Percentiles rank a stretch among this genome's conserved stretches.
phyloP scores from a whole-genome alignment of 306 rosid genomes.

The Pueraria montana region DNA sequence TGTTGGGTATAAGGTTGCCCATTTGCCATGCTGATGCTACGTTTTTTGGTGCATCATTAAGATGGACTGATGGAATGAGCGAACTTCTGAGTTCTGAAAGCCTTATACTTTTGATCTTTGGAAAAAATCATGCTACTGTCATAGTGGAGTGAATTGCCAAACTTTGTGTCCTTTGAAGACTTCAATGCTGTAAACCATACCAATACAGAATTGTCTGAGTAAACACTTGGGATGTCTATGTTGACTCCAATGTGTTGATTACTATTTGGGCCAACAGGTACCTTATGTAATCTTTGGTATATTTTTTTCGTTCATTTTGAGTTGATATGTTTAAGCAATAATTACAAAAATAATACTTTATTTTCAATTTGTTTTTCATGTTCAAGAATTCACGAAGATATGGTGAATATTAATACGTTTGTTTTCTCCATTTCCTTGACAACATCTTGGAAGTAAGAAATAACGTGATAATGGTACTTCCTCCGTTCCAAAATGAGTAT shows the following conservation, averaged over 20 bases:
- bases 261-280: slow-evolving; percentile 28
- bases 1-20: not conserved
- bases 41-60: slow-evolving; percentile 44
- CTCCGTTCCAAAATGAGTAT: no score
- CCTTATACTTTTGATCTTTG: slow-evolving; percentile 20
- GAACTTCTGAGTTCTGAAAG: slow-evolving; percentile 22
- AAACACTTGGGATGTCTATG: slow-evolving; percentile 29
- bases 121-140: slow-evolving; percentile 35
- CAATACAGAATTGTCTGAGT: slow-evolving; percentile 36
- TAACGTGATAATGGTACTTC: not conserved
- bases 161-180: slow-evolving; percentile 28
- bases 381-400: not conserved
- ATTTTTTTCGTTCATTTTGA: slow-evolving; percentile 10
- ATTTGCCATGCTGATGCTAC: slow-evolving; percentile 41
- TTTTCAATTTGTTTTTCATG: slow-evolving; percentile 1
- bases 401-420: not conserved
- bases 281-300: not conserved
- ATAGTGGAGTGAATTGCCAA: slow-evolving; percentile 38
- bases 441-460: not conserved
- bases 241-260: slow-evolving; percentile 43
- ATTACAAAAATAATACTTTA: not conserved
- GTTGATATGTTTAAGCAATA: not conserved
- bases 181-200: slow-evolving; percentile 49
- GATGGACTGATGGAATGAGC: slow-evolving; percentile 24
- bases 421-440: not conserved